Base-by-base conservation (phyloP, 164 flowering plant genomes). In the Santalum album region DNA sequence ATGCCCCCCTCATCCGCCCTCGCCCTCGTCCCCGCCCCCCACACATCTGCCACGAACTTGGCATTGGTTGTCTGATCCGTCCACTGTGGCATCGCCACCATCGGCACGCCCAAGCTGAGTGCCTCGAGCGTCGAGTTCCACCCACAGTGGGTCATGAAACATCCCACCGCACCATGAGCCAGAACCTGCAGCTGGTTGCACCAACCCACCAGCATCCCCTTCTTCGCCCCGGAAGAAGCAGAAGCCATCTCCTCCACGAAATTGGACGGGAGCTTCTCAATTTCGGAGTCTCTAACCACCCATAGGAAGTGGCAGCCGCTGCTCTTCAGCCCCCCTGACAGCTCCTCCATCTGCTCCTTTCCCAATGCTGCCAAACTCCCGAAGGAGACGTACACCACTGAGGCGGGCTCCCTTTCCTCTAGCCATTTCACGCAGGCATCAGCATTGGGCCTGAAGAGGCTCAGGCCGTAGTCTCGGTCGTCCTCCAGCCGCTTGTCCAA, bases 51-150 rank as follows among this genome's bases (percentile, higher is more conserved):
- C 10, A 78, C 40, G 34, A 55, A 67, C 66, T 78, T 79, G 3
- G 78, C 78, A 49, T 79, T 78, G 0, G 81, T 75, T 0, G 65
- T 39, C 38, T 82, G 84, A 53, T 82, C 83, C 2, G 68, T 34
- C 73, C 75, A 72, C 29, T 70, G 77, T 7, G 88, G 83, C 56
- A 75, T 44, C 2, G 62, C 74, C 25, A 82, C 65, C 73, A 82
- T 56, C 1, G 82, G 82, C 57, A 82, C 78, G 12, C 85, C 88
- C 35, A 74, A 54, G 63, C 78, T 64, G 60, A 82, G 43, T 11
- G 78, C 79, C 62, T 82, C 87, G 9, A 77, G 36, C 0, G 74
- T 73, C 12, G 82, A 81, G 57, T 77, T 81, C 77, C 77, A 79
- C 15, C 84, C 84, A 42, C 80, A 72, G 35, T 82, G 85, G 0